Percentiles rank a stretch among this genome's conserved stretches.
Evolutionary conservation across 345 rosid genomes (phyloP).

Genomic region (Populus nigra): DNA sequence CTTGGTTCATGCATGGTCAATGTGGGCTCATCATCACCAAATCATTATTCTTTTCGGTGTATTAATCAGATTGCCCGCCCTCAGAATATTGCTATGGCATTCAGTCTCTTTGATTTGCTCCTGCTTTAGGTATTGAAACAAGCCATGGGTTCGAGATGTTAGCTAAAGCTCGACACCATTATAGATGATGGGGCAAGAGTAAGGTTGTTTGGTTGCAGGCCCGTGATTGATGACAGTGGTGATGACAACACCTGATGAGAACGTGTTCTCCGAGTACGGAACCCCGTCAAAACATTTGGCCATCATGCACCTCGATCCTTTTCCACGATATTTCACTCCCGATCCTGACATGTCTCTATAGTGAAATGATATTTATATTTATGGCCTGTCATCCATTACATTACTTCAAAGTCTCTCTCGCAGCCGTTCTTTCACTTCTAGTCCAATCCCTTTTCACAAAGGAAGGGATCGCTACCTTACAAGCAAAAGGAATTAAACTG

Average conservation of each 20-base stretch:
- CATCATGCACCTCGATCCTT: background rate
- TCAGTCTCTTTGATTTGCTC: background rate
- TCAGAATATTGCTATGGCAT: background rate
- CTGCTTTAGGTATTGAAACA: background rate
- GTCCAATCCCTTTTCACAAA: background rate
- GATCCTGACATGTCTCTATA: background rate
- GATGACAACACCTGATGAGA: background rate
- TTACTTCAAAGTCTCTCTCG: constrained; percentile 3
- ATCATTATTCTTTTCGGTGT: background rate
- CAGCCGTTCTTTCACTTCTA: constrained; percentile 4
- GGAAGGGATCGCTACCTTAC: background rate
- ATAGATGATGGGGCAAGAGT: background rate
- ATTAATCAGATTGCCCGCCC: background rate
- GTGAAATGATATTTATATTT: background rate
- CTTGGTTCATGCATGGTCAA: background rate
- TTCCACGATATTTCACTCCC: background rate
- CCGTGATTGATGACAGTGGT: background rate
- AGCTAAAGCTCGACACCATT: background rate
- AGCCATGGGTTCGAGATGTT: background rate
- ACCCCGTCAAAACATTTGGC: background rate
- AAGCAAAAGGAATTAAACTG: background rate
- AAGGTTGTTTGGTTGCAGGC: background rate
- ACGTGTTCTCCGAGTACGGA: background rate
- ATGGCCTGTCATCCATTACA: constrained; percentile 28
- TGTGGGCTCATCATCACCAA: background rate